Base-by-base conservation (phyloP, 768 basidiomycete species). In the Naganishia kalamii region DNA sequence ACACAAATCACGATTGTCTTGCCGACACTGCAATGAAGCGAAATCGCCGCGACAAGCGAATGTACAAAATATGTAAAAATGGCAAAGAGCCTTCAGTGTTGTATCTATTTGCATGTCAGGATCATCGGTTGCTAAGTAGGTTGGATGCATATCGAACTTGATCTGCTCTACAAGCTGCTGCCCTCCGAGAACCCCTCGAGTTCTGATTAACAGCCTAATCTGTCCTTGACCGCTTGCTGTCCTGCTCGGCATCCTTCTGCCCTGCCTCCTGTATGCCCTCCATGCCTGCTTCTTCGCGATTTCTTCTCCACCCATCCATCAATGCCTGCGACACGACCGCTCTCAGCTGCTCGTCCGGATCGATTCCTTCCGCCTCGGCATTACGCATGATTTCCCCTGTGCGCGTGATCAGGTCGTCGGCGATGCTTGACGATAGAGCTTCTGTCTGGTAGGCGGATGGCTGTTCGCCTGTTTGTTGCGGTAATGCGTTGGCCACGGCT, bases 401-500 rank as follows among this genome's bases (percentile, higher is more conserved):
- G 27, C 84, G 83, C 59, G 80, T 77, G 80, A 92, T 84, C 65
- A 91, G 81, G 21, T 81, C 81, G 30, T 83, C 81, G 4, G 90
- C 88, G 65, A 91, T 82, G 35, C 81, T 77, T 71, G 89, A 86
- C n/a, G 88, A 85, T 35, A 84, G 84, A 32, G 78, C 77, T 65
- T 91, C 84, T 76, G 89, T 86, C 23, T 83, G 81, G 69, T 88
- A 84, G 72, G 88, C 85, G 4, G 87, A 88, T 1, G 83, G 85
- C 66, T n/a, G 43, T 35, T 61, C 17, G 4, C n/a, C 21, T 27
- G 27, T 49, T 29, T 15, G 48, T 23, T 7, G 50, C 29, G 29
- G 50, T 15, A 33, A 3, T n/a, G 27, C 21, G 30, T 29, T 12
- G 32, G 27, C 23, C 19, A 25, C 60, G 54, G 52, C 19, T 23